Conservation (phyloP, 2,329 filamentous ascomycete genomes). For the Emmonsiellopsis sp. region DNA sequence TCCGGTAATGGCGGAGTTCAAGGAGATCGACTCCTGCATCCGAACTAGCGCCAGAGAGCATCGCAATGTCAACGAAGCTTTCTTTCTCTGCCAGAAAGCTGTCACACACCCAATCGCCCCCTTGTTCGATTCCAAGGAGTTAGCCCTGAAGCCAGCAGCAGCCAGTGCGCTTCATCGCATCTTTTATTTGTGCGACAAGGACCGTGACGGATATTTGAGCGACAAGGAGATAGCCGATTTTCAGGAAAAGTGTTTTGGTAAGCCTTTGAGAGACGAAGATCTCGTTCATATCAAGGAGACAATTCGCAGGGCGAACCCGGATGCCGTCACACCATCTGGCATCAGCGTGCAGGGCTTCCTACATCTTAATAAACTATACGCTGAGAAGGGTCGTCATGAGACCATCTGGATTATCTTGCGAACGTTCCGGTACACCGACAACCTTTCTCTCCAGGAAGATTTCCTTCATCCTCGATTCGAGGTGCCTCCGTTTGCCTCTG, state of each 20-base stretch:
- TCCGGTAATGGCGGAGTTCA: constrained; percentile 96
- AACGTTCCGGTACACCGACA: constrained; percentile 94
- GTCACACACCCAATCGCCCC: constrained; percentile 96
- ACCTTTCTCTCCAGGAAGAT: constrained; percentile 77
- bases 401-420: constrained; percentile 96
- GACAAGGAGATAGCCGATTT: constrained; percentile 87
- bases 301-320: constrained; percentile 59
- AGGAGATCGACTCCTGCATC: constrained; percentile 97
- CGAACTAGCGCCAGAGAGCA: constrained; percentile 86
- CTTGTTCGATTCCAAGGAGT: constrained; percentile 93
- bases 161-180: constrained; percentile 78
- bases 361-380: constrained; percentile 88
- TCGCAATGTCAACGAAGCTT: constrained; percentile 89
- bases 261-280: constrained; percentile 69
- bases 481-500: constrained; percentile 82
- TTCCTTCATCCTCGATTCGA: constrained; percentile 93
- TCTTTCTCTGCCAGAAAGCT: constrained; percentile 96
- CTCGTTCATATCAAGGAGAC: constrained; percentile 84
- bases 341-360: constrained; percentile 79
- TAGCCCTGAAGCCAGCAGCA: constrained; percentile 75
- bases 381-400: constrained; percentile 93
- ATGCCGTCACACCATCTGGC: constrained; percentile 56
- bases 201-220: constrained; percentile 86
- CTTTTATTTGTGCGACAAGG: constrained; percentile 93
- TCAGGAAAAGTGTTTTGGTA: constrained; percentile 85